These are phyloP conservation scores for Agroathelia rolfsii DNA, from an alignment of 1,284 basidiomycete genomes.

Conservation along the genomic window DNA sequence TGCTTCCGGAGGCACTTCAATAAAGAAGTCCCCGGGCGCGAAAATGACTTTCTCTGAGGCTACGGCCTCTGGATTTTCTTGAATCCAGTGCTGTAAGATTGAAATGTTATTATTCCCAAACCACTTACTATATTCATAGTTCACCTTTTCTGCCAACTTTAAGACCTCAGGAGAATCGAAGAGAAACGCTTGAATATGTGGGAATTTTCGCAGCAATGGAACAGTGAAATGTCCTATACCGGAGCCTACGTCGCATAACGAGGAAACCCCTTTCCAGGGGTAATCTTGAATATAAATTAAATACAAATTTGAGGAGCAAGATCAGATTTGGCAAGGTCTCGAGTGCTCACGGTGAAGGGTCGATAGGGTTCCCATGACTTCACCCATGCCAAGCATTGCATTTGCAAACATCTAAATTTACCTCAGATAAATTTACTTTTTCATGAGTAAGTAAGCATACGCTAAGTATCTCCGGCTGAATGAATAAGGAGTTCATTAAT, in stretches of 20 bases:
- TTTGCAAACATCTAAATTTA: too few species aligned
- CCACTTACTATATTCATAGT: neutral
- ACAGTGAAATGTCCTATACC: constrained; percentile 5
- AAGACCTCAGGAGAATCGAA: constrained; percentile 8
- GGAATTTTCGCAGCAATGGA: constrained; percentile 7
- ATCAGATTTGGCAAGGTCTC: too few species aligned
- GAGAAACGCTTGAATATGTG: constrained; percentile 3
- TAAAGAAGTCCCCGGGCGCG: constrained; percentile 3
- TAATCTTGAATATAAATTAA: too few species aligned
- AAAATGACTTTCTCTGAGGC: constrained; percentile 3
- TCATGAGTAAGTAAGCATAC: too few species aligned
- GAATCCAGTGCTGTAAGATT: neutral
- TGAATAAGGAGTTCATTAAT: too few species aligned
- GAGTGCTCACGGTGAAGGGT: too few species aligned
- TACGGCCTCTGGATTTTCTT: constrained; percentile 1
- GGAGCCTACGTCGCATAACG: constrained; percentile 7
- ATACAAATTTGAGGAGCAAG: too few species aligned
- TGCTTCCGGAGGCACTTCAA: constrained; percentile 5
- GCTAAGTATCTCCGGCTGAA: too few species aligned
- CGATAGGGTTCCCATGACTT: too few species aligned
- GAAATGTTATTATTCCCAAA: neutral
- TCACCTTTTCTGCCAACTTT: neutral
- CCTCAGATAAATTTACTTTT: too few species aligned
- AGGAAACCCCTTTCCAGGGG: constrained; percentile 11
- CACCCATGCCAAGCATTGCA: too few species aligned